phyloP scores from a whole-genome alignment of 441 rosid genomes.

The Euphorbia celastroides region DNA sequence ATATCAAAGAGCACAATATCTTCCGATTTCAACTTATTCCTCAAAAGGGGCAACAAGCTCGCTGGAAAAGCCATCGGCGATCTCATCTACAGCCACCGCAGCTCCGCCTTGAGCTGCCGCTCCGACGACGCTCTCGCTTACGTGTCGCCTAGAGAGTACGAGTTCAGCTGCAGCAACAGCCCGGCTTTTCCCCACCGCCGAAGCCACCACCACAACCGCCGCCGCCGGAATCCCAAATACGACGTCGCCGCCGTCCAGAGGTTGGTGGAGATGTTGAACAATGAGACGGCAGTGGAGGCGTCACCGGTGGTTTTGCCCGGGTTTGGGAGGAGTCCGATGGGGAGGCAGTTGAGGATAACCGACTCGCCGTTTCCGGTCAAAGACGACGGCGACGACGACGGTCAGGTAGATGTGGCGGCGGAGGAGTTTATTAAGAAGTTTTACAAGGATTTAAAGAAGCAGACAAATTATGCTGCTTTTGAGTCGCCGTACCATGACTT shows the following conservation, averaged over 20 bases:
- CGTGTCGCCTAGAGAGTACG: slow-evolving; percentile 52
- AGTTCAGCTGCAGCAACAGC: slow-evolving; percentile 81
- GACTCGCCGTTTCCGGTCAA: slow-evolving; percentile 84
- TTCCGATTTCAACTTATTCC: slow-evolving; percentile 50
- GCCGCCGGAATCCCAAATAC: slow-evolving; percentile 17
- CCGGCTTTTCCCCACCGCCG: slow-evolving; percentile 36
- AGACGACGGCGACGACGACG: slow-evolving; percentile 46
- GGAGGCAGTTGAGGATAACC: slow-evolving; percentile 70
- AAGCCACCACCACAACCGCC: slow-evolving; percentile 27
- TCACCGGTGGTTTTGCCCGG: slow-evolving; percentile 51
- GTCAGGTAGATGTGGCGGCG: slow-evolving; percentile 67
- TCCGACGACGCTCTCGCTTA: slow-evolving; percentile 31
- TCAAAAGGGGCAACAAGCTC: slow-evolving; percentile 54
- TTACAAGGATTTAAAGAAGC: slow-evolving; percentile 50
- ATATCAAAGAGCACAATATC: slow-evolving; percentile 51
- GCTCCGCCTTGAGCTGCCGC: slow-evolving; percentile 38
- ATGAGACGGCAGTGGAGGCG: slow-evolving; percentile 21
- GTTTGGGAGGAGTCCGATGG: slow-evolving; percentile 57
- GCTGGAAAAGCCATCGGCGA: slow-evolving; percentile 49
- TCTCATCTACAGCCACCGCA: slow-evolving; percentile 34
- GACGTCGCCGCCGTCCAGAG: slow-evolving; percentile 52
- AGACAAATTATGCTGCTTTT: slow-evolving; percentile 33
- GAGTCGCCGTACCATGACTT: slow-evolving; percentile 30
- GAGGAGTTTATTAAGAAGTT: slow-evolving; percentile 74
- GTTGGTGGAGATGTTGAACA: slow-evolving; percentile 62